Evolutionary conservation across 1,284 basidiomycete species (phyloP).

Genomic region (Leccinum subrobustum): DNA sequence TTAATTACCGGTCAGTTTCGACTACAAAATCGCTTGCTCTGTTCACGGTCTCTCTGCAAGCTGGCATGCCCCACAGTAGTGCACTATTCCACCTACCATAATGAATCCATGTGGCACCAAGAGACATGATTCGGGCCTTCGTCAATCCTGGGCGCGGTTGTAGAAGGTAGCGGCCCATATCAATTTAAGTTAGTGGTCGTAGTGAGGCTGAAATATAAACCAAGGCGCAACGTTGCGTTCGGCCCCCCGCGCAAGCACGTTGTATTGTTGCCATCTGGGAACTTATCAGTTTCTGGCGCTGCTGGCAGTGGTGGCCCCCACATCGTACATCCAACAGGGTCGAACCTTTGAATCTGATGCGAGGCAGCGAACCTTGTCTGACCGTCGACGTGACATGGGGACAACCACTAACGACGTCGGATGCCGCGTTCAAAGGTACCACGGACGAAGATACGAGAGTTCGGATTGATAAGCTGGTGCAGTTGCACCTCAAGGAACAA

Average conservation of each 20-base stretch:
- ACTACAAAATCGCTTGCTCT: neutral
- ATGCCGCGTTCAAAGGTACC: neutral
- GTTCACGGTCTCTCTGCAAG: neutral
- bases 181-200: neutral
- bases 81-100: neutral
- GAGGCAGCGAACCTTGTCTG: neutral
- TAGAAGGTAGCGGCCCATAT: neutral
- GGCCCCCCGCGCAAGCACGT: neutral
- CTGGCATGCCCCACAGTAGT: neutral
- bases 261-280: neutral
- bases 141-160: too few relatives aligned
- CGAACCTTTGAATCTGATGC: neutral
- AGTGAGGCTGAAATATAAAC: neutral
- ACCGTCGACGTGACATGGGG: neutral
- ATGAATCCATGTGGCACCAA: neutral
- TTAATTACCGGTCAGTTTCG: slow-evolving; percentile 4
- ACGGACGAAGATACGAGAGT: neutral
- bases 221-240: too few relatives aligned
- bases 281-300: neutral
- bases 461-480: neutral
- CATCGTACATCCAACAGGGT: neutral
- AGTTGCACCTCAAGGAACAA: neutral
- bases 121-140: too few relatives aligned
- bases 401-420: neutral
- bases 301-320: neutral